phyloP scores from a whole-genome alignment of 2,329 filamentous ascomycete genomes.

The Hypoxylon rubiginosum region DNA sequence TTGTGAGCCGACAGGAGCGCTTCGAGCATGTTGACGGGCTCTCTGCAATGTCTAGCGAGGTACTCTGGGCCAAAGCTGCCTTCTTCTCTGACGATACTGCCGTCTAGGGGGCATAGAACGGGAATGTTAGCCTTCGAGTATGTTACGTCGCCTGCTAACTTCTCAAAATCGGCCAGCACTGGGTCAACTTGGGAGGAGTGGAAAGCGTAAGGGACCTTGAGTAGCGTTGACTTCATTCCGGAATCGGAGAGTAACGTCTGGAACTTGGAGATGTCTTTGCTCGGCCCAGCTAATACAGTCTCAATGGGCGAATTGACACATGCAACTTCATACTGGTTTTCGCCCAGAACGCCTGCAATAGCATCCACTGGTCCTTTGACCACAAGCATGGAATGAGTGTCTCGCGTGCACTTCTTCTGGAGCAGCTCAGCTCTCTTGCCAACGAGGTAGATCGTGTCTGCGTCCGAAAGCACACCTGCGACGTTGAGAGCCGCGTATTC shows the following conservation, averaged over 20 bases:
- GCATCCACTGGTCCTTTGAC: constrained; percentile 59
- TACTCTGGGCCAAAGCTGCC: constrained; percentile 34
- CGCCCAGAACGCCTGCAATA: constrained; percentile 50
- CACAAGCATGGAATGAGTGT: constrained; percentile 72
- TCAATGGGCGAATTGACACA: constrained; percentile 53
- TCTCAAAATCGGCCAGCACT: constrained; percentile 57
- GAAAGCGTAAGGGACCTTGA: constrained; percentile 63
- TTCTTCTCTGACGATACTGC: constrained; percentile 5
- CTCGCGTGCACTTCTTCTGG: constrained; percentile 64
- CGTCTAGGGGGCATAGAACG: constrained; percentile 13
- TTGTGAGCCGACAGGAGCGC: constrained; percentile 31
- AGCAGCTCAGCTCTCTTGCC: constrained; percentile 56
- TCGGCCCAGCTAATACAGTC: constrained; percentile 69
- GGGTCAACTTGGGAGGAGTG: constrained; percentile 67
- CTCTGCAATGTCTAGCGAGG: constrained; percentile 35
- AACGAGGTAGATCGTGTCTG: constrained; percentile 71
- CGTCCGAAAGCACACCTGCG: constrained; percentile 69
- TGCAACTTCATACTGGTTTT: constrained; percentile 16
- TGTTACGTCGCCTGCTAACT: constrained; percentile 52
- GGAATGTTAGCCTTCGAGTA: constrained; percentile 6
- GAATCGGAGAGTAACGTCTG: constrained; percentile 53
- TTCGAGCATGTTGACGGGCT: constrained; percentile 37
- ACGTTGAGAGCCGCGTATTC: constrained; percentile 72
- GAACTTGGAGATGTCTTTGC: constrained; percentile 63
- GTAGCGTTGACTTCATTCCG: constrained; percentile 64